Evolutionary conservation across 1,139 yeast species (phyloP), one percentile per base, ranked within the genome.

Genomic region (Magnusiomyces fungicola): DNA sequence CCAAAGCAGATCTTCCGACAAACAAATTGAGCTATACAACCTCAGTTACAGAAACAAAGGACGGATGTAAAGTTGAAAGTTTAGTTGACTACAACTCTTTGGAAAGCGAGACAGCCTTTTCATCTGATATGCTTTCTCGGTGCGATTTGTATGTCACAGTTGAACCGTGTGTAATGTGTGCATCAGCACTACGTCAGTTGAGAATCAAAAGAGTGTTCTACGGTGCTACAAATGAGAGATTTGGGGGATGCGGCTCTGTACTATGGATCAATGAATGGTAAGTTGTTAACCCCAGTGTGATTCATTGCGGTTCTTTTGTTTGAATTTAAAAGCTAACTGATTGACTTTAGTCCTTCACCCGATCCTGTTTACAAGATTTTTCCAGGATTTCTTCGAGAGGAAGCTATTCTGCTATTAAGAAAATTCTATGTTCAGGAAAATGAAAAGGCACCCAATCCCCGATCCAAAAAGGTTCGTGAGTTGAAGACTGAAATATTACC

Each of bases 91-190:
- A n/a, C n/a, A n/a, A n/a, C n/a, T n/a, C n/a, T n/a, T n/a, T n/a
- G n/a, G n/a, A n/a, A n/a, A n/a, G n/a, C n/a, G n/a, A n/a, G n/a
- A n/a, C n/a, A n/a, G n/a, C n/a, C n/a, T n/a, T n/a, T n/a, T n/a
- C n/a, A n/a, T n/a, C n/a, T n/a, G 50, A 54, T 1, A 58, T 80
- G 14, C 70, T 88, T 67, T 60, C 68, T 47, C 72, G 76, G 56
- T 64, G 78, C 53, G 80, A 80, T 32, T 71, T 92, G 19, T 92
- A 89, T 65, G 99, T 92, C 23, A 88, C 97, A 0, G 97, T 92
- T 1, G 99, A 92, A 65, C 99, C 99, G 0, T 92, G 99, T 65
- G 83, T 94, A 10, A 92, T 92, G 99, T 92, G 99, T 70, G 97
- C 97, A 0, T 82, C 95, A 27, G 92, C 96, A 2, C 68, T 92